These are phyloP conservation scores for Dendrobium catenatum DNA, from an alignment of 106 monocot genomes.

Conservation along the genomic window DNA sequence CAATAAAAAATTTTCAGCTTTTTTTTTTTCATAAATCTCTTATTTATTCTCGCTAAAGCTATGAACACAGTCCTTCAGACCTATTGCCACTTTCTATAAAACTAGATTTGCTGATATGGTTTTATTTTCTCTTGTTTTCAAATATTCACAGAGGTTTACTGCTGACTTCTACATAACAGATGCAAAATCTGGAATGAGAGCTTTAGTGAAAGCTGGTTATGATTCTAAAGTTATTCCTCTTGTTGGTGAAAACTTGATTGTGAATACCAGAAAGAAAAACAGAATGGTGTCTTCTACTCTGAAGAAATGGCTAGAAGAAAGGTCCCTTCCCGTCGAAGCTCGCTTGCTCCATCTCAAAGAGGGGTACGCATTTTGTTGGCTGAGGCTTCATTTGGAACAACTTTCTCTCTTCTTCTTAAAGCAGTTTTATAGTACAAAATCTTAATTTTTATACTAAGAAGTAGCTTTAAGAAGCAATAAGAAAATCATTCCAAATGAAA, in stretches of 20 bases:
- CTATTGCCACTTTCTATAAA: too few species aligned
- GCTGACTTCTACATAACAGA: conserved; percentile 85
- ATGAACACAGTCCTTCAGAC: too few species aligned
- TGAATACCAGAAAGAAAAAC: conserved; percentile 39
- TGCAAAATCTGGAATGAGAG: conserved; percentile 49
- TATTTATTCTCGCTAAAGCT: too few species aligned
- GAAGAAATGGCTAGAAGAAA: conserved; percentile 67
- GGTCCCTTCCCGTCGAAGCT: conserved; percentile 39
- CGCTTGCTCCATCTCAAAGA: conserved; percentile 49
- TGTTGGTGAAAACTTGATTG: conserved; percentile 42
- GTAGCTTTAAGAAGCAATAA: too few species aligned
- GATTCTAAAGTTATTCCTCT: conserved; percentile 61
- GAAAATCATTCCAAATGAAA: too few species aligned
- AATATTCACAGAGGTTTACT: conserved; percentile 49
- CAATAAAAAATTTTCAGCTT: too few species aligned
- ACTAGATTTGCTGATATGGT: neutral
- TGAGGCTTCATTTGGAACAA: too few species aligned
- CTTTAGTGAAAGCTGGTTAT: conserved; percentile 64
- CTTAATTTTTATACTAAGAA: too few species aligned
- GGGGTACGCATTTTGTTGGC: conserved; percentile 33
- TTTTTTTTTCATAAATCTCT: too few species aligned
- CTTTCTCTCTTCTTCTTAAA: too few species aligned
- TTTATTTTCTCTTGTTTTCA: conserved; percentile 1
- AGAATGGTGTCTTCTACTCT: conserved; percentile 60
- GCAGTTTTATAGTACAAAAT: too few species aligned